These are phyloP conservation scores for Euphorbia celastroides DNA, from an alignment of 441 rosid genomes.

Conservation along the genomic window DNA sequence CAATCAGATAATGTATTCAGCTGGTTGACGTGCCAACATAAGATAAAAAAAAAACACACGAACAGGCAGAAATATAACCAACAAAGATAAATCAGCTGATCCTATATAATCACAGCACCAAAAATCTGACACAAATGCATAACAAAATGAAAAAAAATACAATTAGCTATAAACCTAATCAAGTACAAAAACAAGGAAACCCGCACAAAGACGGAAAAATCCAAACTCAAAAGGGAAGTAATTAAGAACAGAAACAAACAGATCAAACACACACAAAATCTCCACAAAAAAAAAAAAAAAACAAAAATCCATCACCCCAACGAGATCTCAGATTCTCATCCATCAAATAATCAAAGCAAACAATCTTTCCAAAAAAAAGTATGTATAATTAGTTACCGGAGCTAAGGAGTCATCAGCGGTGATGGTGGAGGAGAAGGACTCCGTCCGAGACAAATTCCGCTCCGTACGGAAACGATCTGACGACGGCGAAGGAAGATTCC, in stretches of 20 bases:
- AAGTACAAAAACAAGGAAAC: no score
- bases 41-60: no score
- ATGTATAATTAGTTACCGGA: conserved; percentile 24
- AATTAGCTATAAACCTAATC: background rate
- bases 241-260: background rate
- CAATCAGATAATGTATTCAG: background rate
- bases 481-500: conserved; percentile 19
- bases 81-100: no score
- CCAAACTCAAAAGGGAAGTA: no score
- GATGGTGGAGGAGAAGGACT: conserved; percentile 39
- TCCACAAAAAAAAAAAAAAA: no score
- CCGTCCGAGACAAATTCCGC: no score
- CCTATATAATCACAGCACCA: no score
- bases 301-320: background rate
- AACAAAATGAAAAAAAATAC: background rate
- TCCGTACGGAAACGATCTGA: no score
- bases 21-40: background rate
- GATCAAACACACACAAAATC: background rate
- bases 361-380: no score
- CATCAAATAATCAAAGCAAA: no score
- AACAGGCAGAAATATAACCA: no score
- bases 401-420: conserved; percentile 28
- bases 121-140: background rate
- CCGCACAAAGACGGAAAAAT: background rate
- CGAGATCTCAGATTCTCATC: background rate